These are phyloP conservation scores for Microbotryum saponariae DNA, from an alignment of 1,284 basidiomycete species.

Conservation along the genomic window DNA sequence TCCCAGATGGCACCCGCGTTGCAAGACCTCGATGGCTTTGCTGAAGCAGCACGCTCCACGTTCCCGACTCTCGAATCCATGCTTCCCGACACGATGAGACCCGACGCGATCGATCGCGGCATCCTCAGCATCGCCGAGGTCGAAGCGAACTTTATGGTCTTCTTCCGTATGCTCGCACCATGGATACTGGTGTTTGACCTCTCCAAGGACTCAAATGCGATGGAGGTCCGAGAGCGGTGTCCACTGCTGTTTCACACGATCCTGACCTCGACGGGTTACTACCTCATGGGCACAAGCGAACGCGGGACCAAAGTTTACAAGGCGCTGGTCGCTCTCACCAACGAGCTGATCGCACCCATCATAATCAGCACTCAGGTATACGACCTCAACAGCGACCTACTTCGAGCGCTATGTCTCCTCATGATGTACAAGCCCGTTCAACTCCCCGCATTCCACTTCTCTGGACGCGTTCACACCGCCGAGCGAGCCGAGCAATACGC, in stretches of 20 bases:
- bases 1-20: neutral
- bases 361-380: neutral
- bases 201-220: neutral
- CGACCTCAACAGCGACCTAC: conserved; percentile 4
- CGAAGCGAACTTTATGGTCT: conserved; percentile 8
- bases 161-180: conserved; percentile 1
- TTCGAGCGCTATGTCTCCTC: conserved; percentile 4
- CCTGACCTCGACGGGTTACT: conserved; percentile 4
- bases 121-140: conserved; percentile 4
- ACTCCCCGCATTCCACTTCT: neutral
- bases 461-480: too few relatives aligned
- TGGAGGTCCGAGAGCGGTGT: conserved; percentile 6
- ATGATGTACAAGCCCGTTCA: conserved; percentile 16
- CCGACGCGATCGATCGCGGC: conserved; percentile 4
- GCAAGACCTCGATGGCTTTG: too few relatives aligned
- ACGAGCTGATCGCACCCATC: conserved; percentile 12
- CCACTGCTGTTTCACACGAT: conserved; percentile 14
- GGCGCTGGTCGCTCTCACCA: conserved; percentile 6
- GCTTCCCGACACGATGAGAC: neutral
- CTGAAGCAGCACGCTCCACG: neutral
- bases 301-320: conserved; percentile 6
- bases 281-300: conserved; percentile 6
- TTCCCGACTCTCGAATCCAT: neutral
- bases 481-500: conserved; percentile 6
- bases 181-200: conserved; percentile 9